These are phyloP conservation scores for Phytophthora tentaculata DNA, from an alignment of 352 stramenopile genomes.

Conservation along the genomic window DNA sequence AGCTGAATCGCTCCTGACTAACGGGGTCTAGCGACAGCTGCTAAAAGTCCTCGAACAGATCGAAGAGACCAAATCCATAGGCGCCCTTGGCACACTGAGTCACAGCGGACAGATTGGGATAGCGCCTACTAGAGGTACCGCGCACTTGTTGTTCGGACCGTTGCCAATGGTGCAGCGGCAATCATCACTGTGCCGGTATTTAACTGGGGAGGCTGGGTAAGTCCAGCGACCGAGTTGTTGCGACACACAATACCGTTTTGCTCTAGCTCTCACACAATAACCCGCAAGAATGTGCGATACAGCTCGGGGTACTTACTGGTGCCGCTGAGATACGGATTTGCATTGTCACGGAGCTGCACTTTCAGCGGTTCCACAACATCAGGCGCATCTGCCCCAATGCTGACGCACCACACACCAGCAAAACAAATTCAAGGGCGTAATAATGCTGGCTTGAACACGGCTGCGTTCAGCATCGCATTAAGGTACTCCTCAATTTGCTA, in stretches of 20 bases:
- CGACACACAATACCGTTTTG: not conserved
- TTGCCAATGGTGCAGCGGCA: constrained; percentile 4
- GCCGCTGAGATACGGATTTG: not conserved
- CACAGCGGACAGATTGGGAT: not conserved
- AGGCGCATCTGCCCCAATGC: not conserved
- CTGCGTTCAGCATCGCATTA: constrained; percentile 1
- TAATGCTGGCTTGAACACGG: not conserved
- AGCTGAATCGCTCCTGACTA: not conserved
- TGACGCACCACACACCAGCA: not conserved
- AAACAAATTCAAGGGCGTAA: not conserved
- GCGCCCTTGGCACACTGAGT: not conserved
- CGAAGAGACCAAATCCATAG: constrained; percentile 10
- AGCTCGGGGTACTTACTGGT: constrained; percentile 2
- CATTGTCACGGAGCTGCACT: not conserved
- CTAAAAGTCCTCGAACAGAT: constrained; percentile 6
- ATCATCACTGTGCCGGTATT: not conserved
- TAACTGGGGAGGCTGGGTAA: not conserved
- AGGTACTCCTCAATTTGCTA: constrained; percentile 5
- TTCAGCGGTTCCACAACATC: not conserved
- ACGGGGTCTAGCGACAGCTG: not conserved
- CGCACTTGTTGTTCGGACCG: not conserved
- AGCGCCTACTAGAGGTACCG: not conserved
- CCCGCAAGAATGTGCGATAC: constrained; percentile 8
- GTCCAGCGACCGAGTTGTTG: constrained; percentile 8
- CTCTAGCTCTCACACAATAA: not conserved